Conservation (phyloP, 2,329 filamentous ascomycete species). For the Cryphonectria parasitica region DNA sequence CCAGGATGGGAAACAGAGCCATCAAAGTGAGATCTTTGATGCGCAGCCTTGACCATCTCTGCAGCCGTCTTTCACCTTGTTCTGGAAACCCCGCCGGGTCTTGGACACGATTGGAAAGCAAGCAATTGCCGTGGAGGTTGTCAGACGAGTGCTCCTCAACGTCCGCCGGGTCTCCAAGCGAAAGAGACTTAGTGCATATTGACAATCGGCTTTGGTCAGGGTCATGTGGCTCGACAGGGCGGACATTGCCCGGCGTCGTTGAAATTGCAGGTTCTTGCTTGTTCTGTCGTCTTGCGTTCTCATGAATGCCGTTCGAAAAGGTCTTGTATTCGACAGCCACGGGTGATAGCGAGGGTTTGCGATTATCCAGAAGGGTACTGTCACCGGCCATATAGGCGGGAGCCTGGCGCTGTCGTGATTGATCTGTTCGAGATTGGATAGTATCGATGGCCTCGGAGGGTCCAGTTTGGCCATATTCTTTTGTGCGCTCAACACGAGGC, state of each 20-base stretch:
- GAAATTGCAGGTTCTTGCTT: background rate
- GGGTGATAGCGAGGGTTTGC: background rate
- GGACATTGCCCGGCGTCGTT: background rate
- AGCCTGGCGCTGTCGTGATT: background rate
- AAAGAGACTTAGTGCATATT: background rate
- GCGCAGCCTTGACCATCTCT: background rate
- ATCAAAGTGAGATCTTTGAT: background rate
- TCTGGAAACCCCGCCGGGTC: background rate
- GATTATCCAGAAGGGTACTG: background rate
- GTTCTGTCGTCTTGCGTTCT: background rate
- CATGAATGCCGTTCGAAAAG: background rate
- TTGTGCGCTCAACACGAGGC: background rate
- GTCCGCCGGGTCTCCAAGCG: background rate
- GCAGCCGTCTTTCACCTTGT: background rate
- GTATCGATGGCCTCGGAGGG: background rate
- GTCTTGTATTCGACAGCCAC: background rate
- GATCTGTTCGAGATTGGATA: background rate
- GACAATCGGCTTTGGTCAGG: background rate
- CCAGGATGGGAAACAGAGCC: background rate
- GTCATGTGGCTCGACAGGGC: background rate
- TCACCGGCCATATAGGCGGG: background rate
- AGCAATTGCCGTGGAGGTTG: background rate
- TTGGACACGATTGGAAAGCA: background rate
- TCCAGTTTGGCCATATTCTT: background rate
- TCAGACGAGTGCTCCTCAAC: background rate